A percentile compares a stretch with the other conserved stretches of the same genome.
These are phyloP conservation scores for Echeveria elegans DNA, from an alignment of 164 flowering plant genomes.

Conservation along the genomic window DNA sequence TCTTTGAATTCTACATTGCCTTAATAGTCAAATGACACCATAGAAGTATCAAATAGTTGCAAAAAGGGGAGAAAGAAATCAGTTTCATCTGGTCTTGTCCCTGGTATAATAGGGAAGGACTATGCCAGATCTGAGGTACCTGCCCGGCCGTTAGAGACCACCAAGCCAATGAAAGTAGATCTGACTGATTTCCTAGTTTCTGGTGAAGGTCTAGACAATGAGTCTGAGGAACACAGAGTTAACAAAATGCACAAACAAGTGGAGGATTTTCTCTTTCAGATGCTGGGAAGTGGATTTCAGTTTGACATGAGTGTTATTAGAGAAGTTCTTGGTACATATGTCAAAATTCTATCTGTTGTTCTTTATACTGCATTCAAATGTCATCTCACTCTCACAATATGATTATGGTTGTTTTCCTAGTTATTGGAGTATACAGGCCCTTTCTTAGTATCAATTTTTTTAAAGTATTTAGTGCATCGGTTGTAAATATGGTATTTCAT, in stretches of 20 bases:
- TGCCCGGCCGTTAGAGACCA: constrained; percentile 11
- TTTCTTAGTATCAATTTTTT: not conserved
- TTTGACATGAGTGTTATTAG: constrained; percentile 25
- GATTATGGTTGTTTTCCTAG: not conserved
- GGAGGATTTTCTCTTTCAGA: constrained; percentile 29
- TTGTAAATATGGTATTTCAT: too few species aligned
- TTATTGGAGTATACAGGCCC: too few species aligned
- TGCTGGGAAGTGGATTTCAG: constrained; percentile 41
- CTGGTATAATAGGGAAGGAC: constrained; percentile 26
- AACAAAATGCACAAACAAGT: constrained; percentile 19
- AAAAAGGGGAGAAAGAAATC: constrained; percentile 17
- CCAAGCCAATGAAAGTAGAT: constrained; percentile 25
- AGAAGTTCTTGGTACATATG: constrained; percentile 32
- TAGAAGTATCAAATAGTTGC: not conserved
- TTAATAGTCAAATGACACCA: constrained; percentile 3
- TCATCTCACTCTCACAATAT: too few species aligned
- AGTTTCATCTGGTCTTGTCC: constrained; percentile 26
- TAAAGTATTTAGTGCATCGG: too few species aligned
- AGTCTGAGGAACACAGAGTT: not conserved
- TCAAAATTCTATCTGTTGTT: not conserved
- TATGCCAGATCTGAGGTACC: constrained; percentile 19
- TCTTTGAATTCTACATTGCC: constrained; percentile 8
- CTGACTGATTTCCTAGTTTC: constrained; percentile 21
- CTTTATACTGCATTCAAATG: too few species aligned
- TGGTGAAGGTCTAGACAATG: constrained; percentile 12